A percentile compares a stretch with the other conserved stretches of the same genome.
Conservation (phyloP, 305 asterid genomes). For the Plantago lanceolata region DNA sequence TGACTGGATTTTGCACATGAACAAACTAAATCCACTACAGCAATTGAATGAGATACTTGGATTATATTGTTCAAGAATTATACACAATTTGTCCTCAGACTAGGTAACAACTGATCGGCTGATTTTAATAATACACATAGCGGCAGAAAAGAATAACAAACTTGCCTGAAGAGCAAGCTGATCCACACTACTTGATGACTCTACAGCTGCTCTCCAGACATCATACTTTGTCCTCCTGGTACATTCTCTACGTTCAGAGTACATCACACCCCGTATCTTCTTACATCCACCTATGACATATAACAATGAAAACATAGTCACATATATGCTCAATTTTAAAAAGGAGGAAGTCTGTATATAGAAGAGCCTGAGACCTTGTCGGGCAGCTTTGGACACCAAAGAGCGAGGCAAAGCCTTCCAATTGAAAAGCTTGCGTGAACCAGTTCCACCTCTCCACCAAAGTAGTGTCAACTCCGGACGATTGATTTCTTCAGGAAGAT, state of each 20-base stretch:
- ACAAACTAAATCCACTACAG: background rate
- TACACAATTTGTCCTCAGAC: background rate
- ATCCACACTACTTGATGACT: slow-evolving; percentile 64
- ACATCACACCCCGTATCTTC: slow-evolving; percentile 67
- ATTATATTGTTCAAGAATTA: background rate
- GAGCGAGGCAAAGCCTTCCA: slow-evolving; percentile 81
- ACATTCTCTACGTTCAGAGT: slow-evolving; percentile 76
- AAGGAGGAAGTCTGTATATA: slow-evolving; percentile 16
- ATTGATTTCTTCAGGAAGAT: slow-evolving; percentile 51
- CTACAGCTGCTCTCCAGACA: slow-evolving; percentile 92
- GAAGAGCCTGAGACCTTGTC: slow-evolving; percentile 56
- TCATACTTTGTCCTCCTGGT: slow-evolving; percentile 65
- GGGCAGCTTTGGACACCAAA: slow-evolving; percentile 83
- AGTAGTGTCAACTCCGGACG: slow-evolving; percentile 57
- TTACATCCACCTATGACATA: slow-evolving; percentile 63
- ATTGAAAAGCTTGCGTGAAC: slow-evolving; percentile 70
- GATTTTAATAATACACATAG: background rate
- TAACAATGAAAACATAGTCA: slow-evolving; percentile 27
- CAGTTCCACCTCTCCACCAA: slow-evolving; percentile 98
- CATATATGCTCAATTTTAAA: slow-evolving; percentile 26
- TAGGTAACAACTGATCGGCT: background rate
- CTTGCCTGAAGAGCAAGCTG: slow-evolving; percentile 88
- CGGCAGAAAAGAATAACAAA: slow-evolving; percentile 18
- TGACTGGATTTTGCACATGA: background rate
- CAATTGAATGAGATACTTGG: background rate